phyloP scores from a whole-genome alignment of 768 basidiomycete genomes.

The Kwoniella mangroviensis region DNA sequence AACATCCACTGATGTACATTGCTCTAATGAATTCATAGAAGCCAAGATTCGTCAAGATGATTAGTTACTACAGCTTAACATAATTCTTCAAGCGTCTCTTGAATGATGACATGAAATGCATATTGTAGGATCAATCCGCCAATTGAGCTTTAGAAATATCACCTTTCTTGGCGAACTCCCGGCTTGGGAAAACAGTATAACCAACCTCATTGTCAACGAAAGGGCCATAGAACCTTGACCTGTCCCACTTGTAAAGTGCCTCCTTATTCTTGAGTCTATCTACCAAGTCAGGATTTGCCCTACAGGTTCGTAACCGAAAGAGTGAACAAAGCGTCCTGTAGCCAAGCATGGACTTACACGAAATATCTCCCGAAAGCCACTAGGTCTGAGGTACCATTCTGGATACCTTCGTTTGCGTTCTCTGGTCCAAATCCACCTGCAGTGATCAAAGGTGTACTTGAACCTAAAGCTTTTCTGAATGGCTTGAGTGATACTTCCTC shows the following conservation, averaged over 20 bases:
- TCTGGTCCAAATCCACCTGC: conserved; percentile 43
- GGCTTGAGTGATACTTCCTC: conserved; percentile 35
- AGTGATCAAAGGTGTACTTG: conserved; percentile 38
- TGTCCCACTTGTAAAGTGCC: conserved; percentile 29
- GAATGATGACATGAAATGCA: background rate
- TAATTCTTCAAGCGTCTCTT: background rate
- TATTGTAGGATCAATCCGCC: conserved; percentile 1
- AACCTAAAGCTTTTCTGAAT: conserved; percentile 35
- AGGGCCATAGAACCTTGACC: conserved; percentile 48
- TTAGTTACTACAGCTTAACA: no score
- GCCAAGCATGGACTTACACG: conserved; percentile 9
- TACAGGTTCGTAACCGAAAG: conserved; percentile 2
- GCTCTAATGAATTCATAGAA: no score
- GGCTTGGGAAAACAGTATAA: conserved; percentile 42
- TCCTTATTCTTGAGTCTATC: conserved; percentile 17
- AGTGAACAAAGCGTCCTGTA: background rate
- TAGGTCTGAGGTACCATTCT: conserved; percentile 36
- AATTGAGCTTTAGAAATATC: conserved; percentile 25
- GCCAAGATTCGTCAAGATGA: no score
- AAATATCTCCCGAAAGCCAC: conserved; percentile 42
- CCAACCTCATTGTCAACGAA: conserved; percentile 50
- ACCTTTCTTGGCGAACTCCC: conserved; percentile 11
- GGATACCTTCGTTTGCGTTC: conserved; percentile 35
- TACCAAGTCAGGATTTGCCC: conserved; percentile 30
- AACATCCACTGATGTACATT: no score